These are phyloP conservation scores for Salix suchowensis DNA, from an alignment of 345 rosid species.

Conservation along the genomic window DNA sequence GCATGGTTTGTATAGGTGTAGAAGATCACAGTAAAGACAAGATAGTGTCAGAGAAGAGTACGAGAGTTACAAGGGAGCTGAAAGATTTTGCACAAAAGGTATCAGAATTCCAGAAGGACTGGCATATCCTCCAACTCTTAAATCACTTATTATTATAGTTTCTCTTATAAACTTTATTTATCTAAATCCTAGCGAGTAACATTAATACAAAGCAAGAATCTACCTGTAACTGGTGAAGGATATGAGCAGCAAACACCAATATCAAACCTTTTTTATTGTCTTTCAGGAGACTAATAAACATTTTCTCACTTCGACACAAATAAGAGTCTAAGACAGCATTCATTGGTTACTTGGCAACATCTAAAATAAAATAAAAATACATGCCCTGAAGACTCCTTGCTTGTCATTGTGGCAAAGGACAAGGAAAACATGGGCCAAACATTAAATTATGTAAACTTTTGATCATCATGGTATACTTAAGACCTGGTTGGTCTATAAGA, in stretches of 20 bases:
- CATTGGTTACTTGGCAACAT: neutral
- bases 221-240: neutral
- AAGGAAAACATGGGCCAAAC: neutral
- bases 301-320: neutral
- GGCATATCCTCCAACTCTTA: neutral
- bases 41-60: constrained; percentile 22
- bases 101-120: neutral
- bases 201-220: neutral
- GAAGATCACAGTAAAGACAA: neutral
- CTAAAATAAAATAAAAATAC: too few relatives aligned
- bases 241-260: neutral
- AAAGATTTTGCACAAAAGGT: neutral
- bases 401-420: neutral
- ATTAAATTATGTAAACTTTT: neutral
- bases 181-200: neutral
- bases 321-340: neutral
- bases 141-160: neutral
- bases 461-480: neutral
- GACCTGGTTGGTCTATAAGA: neutral
- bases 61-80: neutral
- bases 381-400: neutral
- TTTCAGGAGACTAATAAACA: too few relatives aligned
- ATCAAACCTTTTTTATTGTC: neutral
- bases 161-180: neutral
- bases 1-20: constrained; percentile 11